Percentiles rank a stretch among this genome's conserved stretches.
Evolutionary conservation across 23 red algal genomes (phyloP).

Genomic region (Rhodosorus marinus): DNA sequence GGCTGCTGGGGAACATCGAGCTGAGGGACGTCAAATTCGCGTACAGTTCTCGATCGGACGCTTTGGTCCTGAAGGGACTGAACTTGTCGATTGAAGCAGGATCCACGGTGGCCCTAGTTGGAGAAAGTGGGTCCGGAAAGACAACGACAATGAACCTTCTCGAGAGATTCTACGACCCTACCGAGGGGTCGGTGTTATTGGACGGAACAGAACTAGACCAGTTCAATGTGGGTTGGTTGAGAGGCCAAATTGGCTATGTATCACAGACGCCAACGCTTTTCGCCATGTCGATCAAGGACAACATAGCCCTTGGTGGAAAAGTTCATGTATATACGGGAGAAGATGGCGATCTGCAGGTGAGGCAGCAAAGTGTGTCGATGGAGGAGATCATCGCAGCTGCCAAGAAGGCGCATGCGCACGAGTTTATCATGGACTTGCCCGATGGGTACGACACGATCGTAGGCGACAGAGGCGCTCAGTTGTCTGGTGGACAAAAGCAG

Average conservation of each 20-base stretch:
- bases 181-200: not conserved
- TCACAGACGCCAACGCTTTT: not conserved
- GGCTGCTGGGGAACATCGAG: not conserved
- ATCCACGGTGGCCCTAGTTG: not conserved
- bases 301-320: constrained; percentile 42
- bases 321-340: constrained; percentile 1
- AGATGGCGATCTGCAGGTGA: constrained; percentile 4
- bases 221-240: not conserved
- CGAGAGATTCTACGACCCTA: not conserved
- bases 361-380: constrained; percentile 5
- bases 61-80: not conserved
- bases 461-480: constrained; percentile 33
- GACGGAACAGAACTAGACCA: not conserved
- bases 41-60: not conserved
- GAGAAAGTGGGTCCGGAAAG: not conserved
- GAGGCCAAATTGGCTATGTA: not conserved
- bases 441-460: constrained; percentile 58
- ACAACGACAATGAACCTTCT: not conserved
- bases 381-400: constrained; percentile 33
- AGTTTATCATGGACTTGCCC: constrained; percentile 43
- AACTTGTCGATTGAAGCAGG: not conserved
- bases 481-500: constrained; percentile 71
- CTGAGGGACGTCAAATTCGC: not conserved
- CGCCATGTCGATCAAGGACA: constrained; percentile 28
- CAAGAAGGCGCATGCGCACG: constrained; percentile 36